Conservation (phyloP, 495 filamentous ascomycete genomes). For the Trichoderma erinaceum region DNA sequence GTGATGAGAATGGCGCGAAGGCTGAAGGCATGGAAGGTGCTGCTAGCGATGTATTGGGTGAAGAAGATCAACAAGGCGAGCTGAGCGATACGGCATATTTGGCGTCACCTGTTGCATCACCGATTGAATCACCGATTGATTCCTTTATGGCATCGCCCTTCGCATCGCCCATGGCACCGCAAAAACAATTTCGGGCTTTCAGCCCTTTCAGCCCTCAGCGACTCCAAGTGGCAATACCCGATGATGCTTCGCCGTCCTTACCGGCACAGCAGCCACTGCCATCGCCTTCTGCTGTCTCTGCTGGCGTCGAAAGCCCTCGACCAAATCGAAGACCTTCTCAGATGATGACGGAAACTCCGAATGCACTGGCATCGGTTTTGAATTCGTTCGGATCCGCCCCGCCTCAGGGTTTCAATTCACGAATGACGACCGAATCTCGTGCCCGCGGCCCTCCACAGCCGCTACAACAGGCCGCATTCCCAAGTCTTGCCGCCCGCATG, state of each 20-base stretch:
- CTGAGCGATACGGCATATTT: neutral
- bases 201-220: neutral
- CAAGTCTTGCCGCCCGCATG: neutral
- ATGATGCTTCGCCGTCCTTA: neutral
- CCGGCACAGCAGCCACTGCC: neutral
- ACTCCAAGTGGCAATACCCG: neutral
- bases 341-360: neutral
- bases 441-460: constrained; percentile 6
- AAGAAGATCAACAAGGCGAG: neutral
- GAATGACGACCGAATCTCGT: neutral
- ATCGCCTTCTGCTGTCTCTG: constrained; percentile 1
- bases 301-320: constrained; percentile 7
- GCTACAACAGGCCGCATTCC: neutral
- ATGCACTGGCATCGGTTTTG: neutral
- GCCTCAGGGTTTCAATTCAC: constrained; percentile 5
- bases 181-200: neutral
- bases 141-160: neutral
- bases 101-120: neutral
- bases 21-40: neutral
- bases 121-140: neutral
- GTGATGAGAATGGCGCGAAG: neutral
- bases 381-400: neutral
- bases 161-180: neutral
- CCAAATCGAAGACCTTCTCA: neutral
- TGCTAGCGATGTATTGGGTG: neutral